Evolutionary conservation across 768 basidiomycete genomes (phyloP), one percentile per base, ranked within the genome.

Genomic region (Favolaschia claudopus): DNA sequence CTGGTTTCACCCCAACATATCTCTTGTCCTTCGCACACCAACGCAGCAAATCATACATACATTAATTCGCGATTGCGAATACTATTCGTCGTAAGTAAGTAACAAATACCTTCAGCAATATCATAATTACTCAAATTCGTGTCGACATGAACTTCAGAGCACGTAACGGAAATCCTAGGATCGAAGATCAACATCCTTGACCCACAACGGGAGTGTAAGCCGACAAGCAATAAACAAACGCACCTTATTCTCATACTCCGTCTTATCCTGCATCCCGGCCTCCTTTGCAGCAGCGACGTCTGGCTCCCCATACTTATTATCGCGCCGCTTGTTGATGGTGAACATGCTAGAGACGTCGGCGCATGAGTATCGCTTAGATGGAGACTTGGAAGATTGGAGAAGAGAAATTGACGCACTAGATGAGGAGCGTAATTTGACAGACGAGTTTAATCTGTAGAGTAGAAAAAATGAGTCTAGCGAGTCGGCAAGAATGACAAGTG

Each of bases 191-290:
- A n/a, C n/a, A n/a, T n/a, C n/a, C n/a, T n/a, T n/a, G n/a, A n/a
- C n/a, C 13, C 6, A 9, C 13, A 36, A 6, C 17, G 10, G 25
- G 25, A 13, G 7, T 8, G 0, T 5, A 44, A 34, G 6, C 19
- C 7, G 20, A 20, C 40, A 38, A 25, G 20, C 15, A 34, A 7
- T 4, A 10, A 19, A 3, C 22, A 15, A 3, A 44, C 61, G 37
- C 28, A 60, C 65, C 40, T 63, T 66, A 38, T 66, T 63, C 46
- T 66, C 65, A 45, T 44, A 66, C 47, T 66, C 65, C 2, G 65
- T 66, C 62, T 66, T 66, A 37, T 66, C 65, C 40, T 63, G 65
- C 65, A 66, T 66, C 24, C 65, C 65, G 8, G 65, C 65, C 46
- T 66, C 65, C 44, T 56, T 66, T 14, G 55, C 50, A 27, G 57